These are phyloP conservation scores for Wallemia hederae DNA, from an alignment of 1,284 basidiomycete genomes.

Conservation along the genomic window DNA sequence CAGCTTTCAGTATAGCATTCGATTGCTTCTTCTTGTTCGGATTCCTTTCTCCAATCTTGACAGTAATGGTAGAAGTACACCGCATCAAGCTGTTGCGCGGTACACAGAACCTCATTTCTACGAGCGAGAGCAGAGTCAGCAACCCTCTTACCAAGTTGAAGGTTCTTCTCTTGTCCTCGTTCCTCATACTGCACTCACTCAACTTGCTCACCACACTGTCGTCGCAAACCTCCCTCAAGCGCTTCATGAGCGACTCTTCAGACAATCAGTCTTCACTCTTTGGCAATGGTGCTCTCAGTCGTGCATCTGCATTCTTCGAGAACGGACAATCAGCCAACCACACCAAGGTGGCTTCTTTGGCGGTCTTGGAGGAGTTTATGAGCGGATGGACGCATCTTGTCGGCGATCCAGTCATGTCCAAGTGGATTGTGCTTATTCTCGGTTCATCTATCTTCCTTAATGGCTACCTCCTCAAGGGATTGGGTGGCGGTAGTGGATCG, in stretches of 20 bases:
- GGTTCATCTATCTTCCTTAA: conserved; percentile 71
- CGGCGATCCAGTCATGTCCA: conserved; percentile 75
- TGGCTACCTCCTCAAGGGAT: conserved; percentile 63
- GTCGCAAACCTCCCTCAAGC: conserved; percentile 31
- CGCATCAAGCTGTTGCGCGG: conserved; percentile 28
- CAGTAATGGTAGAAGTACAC: conserved; percentile 67
- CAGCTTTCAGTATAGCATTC: conserved; percentile 50
- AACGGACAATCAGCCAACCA: conserved; percentile 5
- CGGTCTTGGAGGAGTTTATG: conserved; percentile 57
- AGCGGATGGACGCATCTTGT: conserved; percentile 78
- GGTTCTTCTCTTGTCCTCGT: conserved; percentile 20
- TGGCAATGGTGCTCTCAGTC: not conserved
- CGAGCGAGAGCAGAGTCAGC: conserved; percentile 4
- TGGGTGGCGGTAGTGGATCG: conserved; percentile 18
- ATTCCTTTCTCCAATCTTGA: conserved; percentile 64
- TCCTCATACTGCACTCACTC: conserved; percentile 61
- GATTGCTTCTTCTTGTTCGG: conserved; percentile 74
- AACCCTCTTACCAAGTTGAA: conserved; percentile 4
- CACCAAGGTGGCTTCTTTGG: conserved; percentile 11
- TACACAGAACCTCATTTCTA: conserved; percentile 8
- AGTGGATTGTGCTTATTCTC: conserved; percentile 79
- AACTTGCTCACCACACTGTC: conserved; percentile 83
- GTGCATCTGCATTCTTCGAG: not conserved
- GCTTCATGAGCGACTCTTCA: conserved; percentile 20
- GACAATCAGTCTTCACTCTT: conserved; percentile 2